Percentiles rank a stretch among this genome's conserved stretches.
These are phyloP conservation scores for Pseudogymnoascus sp. DNA, from an alignment of 2,329 filamentous ascomycete genomes.

Conservation along the genomic window DNA sequence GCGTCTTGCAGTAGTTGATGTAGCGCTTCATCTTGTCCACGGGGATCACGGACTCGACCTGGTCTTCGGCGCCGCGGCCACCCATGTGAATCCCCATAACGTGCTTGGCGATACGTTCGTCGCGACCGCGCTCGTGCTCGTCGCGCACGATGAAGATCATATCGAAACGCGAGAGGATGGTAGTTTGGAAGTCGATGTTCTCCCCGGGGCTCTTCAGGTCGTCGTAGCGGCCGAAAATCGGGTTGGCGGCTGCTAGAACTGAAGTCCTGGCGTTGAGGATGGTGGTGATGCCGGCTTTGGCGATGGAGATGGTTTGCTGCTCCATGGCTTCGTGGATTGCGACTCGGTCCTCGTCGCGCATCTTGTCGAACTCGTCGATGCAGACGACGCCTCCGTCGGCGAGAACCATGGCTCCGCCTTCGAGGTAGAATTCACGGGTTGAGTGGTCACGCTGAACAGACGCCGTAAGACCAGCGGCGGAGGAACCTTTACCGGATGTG, in stretches of 20 bases:
- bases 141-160: slow-evolving; percentile 99
- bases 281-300: slow-evolving; percentile 96
- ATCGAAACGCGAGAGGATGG: slow-evolving; percentile 94
- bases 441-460: slow-evolving; percentile 90
- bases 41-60: slow-evolving; percentile 76
- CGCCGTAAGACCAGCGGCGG: slow-evolving; percentile 91
- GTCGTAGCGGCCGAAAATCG: slow-evolving; percentile 95
- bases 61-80: slow-evolving; percentile 70
- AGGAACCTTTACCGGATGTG: slow-evolving; percentile 96
- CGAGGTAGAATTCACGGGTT: slow-evolving; percentile 93
- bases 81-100: slow-evolving; percentile 98
- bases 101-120: slow-evolving; percentile 90
- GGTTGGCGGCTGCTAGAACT: slow-evolving; percentile 90
- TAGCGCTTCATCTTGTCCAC: slow-evolving; percentile 98
- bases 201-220: slow-evolving; percentile 96
- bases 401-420: slow-evolving; percentile 96
- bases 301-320: slow-evolving; percentile 98
- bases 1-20: slow-evolving; percentile 93
- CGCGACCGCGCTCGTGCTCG: slow-evolving; percentile 80
- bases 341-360: slow-evolving; percentile 95
- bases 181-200: slow-evolving; percentile 99
- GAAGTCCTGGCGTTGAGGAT: slow-evolving; percentile 95
- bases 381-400: slow-evolving; percentile 95
- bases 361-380: slow-evolving; percentile 99
- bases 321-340: slow-evolving; percentile 99